Evolutionary conservation across 148 eudicot genomes (phyloP), one percentile per base, ranked within the genome.

Genomic region (Euryodendron excelsum): DNA sequence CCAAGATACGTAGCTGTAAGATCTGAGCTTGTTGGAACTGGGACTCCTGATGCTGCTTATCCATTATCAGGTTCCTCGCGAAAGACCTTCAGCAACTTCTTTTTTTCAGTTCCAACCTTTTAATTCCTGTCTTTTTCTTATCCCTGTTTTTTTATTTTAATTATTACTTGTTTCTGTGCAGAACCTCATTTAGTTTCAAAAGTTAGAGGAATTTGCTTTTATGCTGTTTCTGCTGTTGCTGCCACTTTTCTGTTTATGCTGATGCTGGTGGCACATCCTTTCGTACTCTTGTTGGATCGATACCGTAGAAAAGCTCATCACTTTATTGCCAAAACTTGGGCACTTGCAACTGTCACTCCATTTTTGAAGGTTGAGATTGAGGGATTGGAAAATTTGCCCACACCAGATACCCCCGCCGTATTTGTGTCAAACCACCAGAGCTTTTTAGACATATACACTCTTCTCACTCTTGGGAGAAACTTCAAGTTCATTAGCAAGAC

Each of bases 401-500:
- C 80, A 64, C 67, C 89, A 55, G 89, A 91, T 80, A 77, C 88
- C 65, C 91, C 99, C 71, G 96, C 96, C 69, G 96, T 95, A 25
- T 95, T 91, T 79, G 97, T 95, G 69, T 90, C 99, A 79, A 95
- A 95, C 74, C 96, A 95, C 82, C 99, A 91, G 87, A 95, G 99
- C 84, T 95, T 95, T 83, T 83, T 95, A 36, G 99, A 95, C 83
- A 93, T 93, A 79, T 93, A 91, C 80, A 65, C 97, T 67, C 90
- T 93, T 83, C 91, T 95, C 33, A 93, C 97, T 78, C 93, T 95
- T 63, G 92, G 93, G 64, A 85, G 93, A 81, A 85, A 80, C 87
- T 93, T 93, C 77, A 95, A 95, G 91, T 93, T 95, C 80, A 91
- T 95, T 0, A 95, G 99, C 91, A 95, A 95, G 82, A 95, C 97